Evolutionary conservation across 495 filamentous ascomycete genomes (phyloP), one percentile per base, ranked within the genome.

Genomic region (Aspergillus panamensis): DNA sequence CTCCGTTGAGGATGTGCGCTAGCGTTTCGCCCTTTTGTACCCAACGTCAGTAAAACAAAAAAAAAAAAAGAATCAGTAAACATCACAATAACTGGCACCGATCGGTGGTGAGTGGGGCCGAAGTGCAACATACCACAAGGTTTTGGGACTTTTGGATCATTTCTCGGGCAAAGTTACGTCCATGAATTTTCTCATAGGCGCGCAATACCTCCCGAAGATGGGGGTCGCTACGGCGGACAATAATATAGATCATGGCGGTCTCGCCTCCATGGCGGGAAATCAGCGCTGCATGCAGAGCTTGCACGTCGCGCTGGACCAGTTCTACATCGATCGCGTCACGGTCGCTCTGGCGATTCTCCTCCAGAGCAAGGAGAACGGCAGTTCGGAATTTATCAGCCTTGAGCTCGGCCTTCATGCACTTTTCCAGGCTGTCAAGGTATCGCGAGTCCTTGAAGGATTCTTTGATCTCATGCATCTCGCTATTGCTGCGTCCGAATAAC

Each of bases 1-100:
- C 86, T 65, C 95, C 94, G 73, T 96, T 96, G 67, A 98, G 88
- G 59, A 97, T 89, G 73, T 98, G 94, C 12, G 93, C 90, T 20
- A 98, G 84, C 17, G 94, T 84, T 74, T 98, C 94, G 47, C 94
- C 94, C 94, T 97, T 63, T 12, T 32, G 25, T 25, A 5, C 10
- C 25, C 19, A 10, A 39, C 7, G 48, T 60, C n/a, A 20, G 44
- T 59, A 45, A 58, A 51, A 35, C 20, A 37, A 32, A 20, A 35
- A 25, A 37, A 32, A 20, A 9, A 44, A 47, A 47, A 14, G 39
- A 55, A 29, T 30, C 25, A 43, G 20, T 19, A 29, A 39, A 53
- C 58, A 48, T 5, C 2, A 25, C 5, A 33, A 32, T 13, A 31
- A 58, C n/a, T n/a, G 33, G 16, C 43, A 51, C 17, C 4, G 3